Percentiles rank a stretch among this genome's conserved stretches.
Conservation (phyloP, 208 protist species). For the Trypanosoma cruzi region DNA sequence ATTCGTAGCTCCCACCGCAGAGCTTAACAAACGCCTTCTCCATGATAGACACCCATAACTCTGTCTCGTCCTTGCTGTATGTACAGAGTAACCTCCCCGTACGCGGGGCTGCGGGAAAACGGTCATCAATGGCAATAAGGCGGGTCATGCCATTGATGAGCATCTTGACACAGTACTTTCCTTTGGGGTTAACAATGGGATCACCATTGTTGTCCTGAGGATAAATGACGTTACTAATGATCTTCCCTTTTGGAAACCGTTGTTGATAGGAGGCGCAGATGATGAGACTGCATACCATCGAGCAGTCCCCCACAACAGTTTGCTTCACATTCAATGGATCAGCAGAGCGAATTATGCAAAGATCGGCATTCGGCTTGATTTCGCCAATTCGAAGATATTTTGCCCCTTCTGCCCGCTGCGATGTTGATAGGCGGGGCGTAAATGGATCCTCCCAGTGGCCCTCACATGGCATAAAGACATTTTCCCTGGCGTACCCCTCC, state of each 20-base stretch:
- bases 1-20: slow-evolving; percentile 85
- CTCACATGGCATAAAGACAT: slow-evolving; percentile 85
- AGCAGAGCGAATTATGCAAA: slow-evolving; percentile 57
- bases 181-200: slow-evolving; percentile 82
- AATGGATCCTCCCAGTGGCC: slow-evolving; percentile 41
- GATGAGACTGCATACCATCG: slow-evolving; percentile 79
- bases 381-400: slow-evolving; percentile 31
- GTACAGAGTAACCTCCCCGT: slow-evolving; percentile 38
- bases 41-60: slow-evolving; percentile 85
- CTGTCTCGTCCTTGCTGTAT: slow-evolving; percentile 30
- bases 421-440: slow-evolving; percentile 30
- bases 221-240: slow-evolving; percentile 90
- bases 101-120: slow-evolving; percentile 60
- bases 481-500: slow-evolving; percentile 83
- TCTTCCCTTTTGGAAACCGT: slow-evolving; percentile 77
- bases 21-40: slow-evolving; percentile 92
- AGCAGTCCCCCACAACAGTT: slow-evolving; percentile 88
- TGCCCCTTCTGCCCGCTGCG: slow-evolving; percentile 35
- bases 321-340: slow-evolving; percentile 86
- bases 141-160: slow-evolving; percentile 92
- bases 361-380: slow-evolving; percentile 6
- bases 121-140: slow-evolving; percentile 89
- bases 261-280: slow-evolving; percentile 84
- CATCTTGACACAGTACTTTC: slow-evolving; percentile 93
- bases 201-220: slow-evolving; percentile 77